These are phyloP conservation scores for Phytophthora pluvialis DNA, from an alignment of 352 stramenopile genomes.

Conservation along the genomic window DNA sequence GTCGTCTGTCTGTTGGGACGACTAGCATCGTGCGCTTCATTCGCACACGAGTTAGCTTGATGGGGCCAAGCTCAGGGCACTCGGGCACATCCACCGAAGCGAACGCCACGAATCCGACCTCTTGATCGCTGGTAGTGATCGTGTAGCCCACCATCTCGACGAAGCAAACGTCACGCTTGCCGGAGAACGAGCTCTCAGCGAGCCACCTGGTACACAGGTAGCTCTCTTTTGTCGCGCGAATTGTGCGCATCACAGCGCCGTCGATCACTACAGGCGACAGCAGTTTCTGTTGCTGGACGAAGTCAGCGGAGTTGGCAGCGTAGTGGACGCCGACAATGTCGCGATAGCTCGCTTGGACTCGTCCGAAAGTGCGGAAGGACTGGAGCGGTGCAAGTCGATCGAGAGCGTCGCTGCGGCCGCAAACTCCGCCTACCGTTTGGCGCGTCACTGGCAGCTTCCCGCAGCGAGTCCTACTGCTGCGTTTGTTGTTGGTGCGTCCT, in stretches of 20 bases:
- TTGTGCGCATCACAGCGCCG: slow-evolving; percentile 38
- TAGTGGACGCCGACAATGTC: slow-evolving; percentile 52
- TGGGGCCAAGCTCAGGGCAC: slow-evolving; percentile 38
- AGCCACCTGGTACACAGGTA: slow-evolving; percentile 58
- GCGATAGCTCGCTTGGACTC: slow-evolving; percentile 47
- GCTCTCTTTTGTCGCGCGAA: slow-evolving; percentile 30
- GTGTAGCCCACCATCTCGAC: slow-evolving; percentile 53
- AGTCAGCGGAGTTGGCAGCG: slow-evolving; percentile 40
- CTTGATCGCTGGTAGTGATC: slow-evolving; percentile 23
- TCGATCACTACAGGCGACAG: slow-evolving; percentile 44
- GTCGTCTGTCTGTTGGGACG: slow-evolving; percentile 27
- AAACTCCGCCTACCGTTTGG: not conserved
- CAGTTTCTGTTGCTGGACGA: slow-evolving; percentile 47
- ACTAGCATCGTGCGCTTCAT: slow-evolving; percentile 53
- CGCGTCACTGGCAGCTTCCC: not conserved
- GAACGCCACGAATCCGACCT: slow-evolving; percentile 42
- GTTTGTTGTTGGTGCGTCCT: not conserved
- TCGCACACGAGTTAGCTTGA: slow-evolving; percentile 40
- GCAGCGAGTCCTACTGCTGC: slow-evolving; percentile 6
- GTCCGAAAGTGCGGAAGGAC: slow-evolving; percentile 47
- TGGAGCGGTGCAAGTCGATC: slow-evolving; percentile 24
- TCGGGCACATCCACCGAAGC: slow-evolving; percentile 50
- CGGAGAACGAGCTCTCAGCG: slow-evolving; percentile 28
- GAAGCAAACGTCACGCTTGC: slow-evolving; percentile 44
- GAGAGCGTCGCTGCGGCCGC: not conserved